phyloP scores from a whole-genome alignment of 139 green algal genomes.

The Micractinium sp. region DNA sequence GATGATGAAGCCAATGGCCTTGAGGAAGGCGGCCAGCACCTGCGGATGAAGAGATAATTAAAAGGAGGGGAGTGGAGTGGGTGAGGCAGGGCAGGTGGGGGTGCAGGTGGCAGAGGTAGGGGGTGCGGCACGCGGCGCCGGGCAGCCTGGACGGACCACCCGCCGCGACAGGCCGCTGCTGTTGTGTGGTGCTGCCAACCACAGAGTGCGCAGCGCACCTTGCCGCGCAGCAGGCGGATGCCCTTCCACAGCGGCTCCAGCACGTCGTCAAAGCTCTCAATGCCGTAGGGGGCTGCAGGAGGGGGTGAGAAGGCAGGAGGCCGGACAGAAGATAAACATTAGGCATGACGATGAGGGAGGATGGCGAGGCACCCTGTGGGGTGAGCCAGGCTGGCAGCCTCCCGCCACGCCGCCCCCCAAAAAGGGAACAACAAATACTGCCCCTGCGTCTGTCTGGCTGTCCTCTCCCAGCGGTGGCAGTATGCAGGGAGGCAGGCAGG shows the following conservation, averaged over 20 bases:
- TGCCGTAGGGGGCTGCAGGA: slow-evolving; percentile 89
- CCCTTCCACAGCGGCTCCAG: slow-evolving; percentile 98
- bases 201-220: slow-evolving; percentile 58
- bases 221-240: slow-evolving; percentile 92
- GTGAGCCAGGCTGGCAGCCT: neutral
- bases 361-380: neutral
- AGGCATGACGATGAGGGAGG: neutral
- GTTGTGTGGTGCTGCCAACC: neutral
- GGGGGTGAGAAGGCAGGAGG: neutral
- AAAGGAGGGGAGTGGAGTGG: neutral
- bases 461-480: too few relatives aligned
- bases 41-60: slow-evolving; percentile 8
- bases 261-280: slow-evolving; percentile 98
- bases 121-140: neutral
- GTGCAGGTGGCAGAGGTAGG: neutral
- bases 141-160: neutral
- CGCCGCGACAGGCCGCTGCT: neutral
- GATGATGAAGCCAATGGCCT: slow-evolving; percentile 98
- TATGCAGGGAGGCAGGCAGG: neutral
- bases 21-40: slow-evolving; percentile 90
- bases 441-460: neutral
- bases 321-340: neutral
- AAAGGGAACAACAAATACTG: neutral
- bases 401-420: neutral
- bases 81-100: neutral